Evolutionary conservation across 495 filamentous ascomycete species (phyloP).

Genomic region (Podospora pseudoanserina): DNA sequence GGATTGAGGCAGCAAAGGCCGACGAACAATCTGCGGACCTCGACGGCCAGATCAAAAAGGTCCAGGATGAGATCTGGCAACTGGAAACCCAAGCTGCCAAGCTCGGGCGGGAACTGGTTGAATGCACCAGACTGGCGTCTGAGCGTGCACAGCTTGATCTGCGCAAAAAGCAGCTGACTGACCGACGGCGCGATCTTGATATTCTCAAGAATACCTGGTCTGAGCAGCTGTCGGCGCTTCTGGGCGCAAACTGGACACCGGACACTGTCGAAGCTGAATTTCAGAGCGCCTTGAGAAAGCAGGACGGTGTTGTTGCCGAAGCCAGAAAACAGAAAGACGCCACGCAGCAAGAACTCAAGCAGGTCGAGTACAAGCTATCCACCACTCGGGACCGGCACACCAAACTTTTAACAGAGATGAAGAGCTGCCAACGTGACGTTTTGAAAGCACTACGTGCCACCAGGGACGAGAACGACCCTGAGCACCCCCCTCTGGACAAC

Average conservation of each 20-base stretch:
- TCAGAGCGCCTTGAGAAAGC: constrained; percentile 58
- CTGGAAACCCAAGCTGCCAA: constrained; percentile 65
- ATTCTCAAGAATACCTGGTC: constrained; percentile 74
- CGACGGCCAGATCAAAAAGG: constrained; percentile 63
- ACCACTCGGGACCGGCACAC: constrained; percentile 56
- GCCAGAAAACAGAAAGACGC: constrained; percentile 66
- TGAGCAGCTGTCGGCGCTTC: constrained; percentile 57
- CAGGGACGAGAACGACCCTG: constrained; percentile 23
- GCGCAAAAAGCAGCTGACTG: constrained; percentile 69
- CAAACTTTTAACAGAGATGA: constrained; percentile 61
- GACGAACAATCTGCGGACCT: constrained; percentile 58
- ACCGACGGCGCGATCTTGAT: constrained; percentile 64
- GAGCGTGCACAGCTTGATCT: constrained; percentile 77
- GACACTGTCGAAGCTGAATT: constrained; percentile 68
- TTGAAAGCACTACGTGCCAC: constrained; percentile 39
- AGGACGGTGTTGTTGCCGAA: constrained; percentile 50
- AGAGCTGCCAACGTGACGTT: constrained; percentile 52
- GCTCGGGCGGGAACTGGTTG: constrained; percentile 70
- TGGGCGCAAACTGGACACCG: constrained; percentile 65
- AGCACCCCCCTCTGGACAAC: constrained; percentile 35
- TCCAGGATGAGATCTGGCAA: constrained; percentile 57
- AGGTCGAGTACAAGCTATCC: constrained; percentile 73
- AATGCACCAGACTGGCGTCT: constrained; percentile 71
- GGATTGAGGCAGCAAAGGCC: constrained; percentile 58
- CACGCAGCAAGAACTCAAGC: constrained; percentile 67